Conservation (phyloP, 768 basidiomycete genomes). For the Naematelia aurantialba region DNA sequence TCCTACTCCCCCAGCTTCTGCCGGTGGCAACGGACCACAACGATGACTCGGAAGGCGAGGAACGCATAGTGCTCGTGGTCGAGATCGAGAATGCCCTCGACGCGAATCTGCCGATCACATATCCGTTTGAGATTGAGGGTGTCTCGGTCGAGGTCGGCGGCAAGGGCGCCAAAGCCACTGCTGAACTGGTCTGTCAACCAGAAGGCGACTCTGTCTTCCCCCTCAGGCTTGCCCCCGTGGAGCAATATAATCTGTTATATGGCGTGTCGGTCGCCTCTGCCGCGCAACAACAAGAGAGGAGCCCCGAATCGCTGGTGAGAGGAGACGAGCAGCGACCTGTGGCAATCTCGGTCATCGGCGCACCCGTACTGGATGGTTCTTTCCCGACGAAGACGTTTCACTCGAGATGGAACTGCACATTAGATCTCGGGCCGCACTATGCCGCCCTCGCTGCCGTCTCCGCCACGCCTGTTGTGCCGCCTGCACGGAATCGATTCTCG, state of each 20-base stretch:
- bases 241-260: conserved; percentile 85
- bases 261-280: conserved; percentile 66
- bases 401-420: conserved; percentile 84
- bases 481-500: conserved; percentile 7
- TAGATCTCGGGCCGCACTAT: conserved; percentile 62
- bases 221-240: conserved; percentile 63
- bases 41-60: conserved; percentile 65
- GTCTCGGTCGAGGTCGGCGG: conserved; percentile 75
- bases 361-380: conserved; percentile 54
- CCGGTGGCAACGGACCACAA: conserved; percentile 50
- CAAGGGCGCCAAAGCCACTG: conserved; percentile 52
- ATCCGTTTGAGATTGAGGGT: conserved; percentile 69
- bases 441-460: conserved; percentile 12
- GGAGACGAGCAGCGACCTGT: conserved; percentile 69
- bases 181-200: conserved; percentile 42
- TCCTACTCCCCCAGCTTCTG: conserved; percentile 80
- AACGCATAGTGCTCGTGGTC: conserved; percentile 82
- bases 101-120: conserved; percentile 56
- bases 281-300: conserved; percentile 10
- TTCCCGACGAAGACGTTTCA: conserved; percentile 68
- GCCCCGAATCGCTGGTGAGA: conserved; percentile 51
- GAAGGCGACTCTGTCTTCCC: conserved; percentile 59
- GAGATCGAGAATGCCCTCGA: conserved; percentile 72
- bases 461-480: conserved; percentile 5
- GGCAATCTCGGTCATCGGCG: conserved; percentile 71